Conservation (phyloP, 768 basidiomycete species). For the Phanerochaete sordida region DNA sequence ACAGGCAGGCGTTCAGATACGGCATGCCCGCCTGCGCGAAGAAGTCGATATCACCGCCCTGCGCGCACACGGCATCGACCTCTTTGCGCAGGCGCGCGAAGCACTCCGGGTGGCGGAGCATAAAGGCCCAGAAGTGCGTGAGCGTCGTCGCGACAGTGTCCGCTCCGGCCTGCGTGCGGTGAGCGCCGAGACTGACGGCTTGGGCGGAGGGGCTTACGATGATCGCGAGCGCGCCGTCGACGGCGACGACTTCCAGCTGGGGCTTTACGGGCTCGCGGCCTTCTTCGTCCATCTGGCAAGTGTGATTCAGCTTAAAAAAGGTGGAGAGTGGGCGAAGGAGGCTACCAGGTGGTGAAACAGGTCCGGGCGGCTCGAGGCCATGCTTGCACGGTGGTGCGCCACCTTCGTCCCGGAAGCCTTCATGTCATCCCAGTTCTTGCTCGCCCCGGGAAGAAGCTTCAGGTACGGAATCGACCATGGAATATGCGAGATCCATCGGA, state of each 20-base stretch:
- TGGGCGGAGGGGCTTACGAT: background rate
- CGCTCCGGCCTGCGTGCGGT: background rate
- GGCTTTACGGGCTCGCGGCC: background rate
- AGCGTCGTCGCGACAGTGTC: constrained; percentile 20
- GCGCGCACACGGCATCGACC: constrained; percentile 32
- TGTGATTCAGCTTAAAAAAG: too few species aligned
- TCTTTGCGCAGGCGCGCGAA: constrained; percentile 37
- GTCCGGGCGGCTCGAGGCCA: background rate
- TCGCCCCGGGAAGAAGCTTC: background rate
- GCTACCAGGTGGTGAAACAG: constrained; percentile 9
- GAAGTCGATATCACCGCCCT: constrained; percentile 19
- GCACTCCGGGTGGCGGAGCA: constrained; percentile 35
- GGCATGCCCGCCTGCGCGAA: constrained; percentile 23
- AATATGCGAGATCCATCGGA: constrained; percentile 8
- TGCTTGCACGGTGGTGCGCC: background rate
- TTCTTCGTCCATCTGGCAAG: constrained; percentile 6
- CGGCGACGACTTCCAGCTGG: background rate
- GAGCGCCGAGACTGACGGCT: background rate
- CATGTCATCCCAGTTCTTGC: constrained; percentile 3
- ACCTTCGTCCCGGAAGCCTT: background rate
- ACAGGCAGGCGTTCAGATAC: constrained; percentile 35
- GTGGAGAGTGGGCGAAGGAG: too few species aligned
- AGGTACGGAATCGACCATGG: constrained; percentile 7
- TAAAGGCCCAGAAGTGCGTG: constrained; percentile 33
- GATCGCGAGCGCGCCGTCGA: constrained; percentile 10